Evolutionary conservation across 306 rosid genomes (phyloP).

Genomic region (Fragaria ananassa): DNA sequence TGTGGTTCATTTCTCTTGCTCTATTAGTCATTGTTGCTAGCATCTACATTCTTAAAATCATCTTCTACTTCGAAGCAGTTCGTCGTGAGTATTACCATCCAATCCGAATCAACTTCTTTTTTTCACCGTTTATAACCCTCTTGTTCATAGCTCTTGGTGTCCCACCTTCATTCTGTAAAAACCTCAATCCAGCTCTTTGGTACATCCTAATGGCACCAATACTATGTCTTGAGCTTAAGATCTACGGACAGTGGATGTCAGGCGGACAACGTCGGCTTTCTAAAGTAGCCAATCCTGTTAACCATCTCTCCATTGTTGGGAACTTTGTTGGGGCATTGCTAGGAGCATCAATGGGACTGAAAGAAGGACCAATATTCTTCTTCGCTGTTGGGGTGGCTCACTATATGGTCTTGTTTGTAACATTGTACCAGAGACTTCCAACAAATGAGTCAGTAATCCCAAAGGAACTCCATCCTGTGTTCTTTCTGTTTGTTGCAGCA

Average conservation of each 20-base stretch:
- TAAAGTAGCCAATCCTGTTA: conserved; percentile 83
- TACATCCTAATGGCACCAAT: conserved; percentile 77
- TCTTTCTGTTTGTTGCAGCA: conserved; percentile 88
- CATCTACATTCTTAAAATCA: conserved; percentile 52
- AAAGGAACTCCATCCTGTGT: conserved; percentile 87
- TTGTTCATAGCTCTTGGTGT: conserved; percentile 68
- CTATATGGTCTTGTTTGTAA: conserved; percentile 72
- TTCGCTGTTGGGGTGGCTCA: conserved; percentile 86
- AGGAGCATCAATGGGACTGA: conserved; percentile 86
- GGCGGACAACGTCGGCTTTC: conserved; percentile 86
- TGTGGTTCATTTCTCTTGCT: conserved; percentile 64
- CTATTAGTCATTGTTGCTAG: conserved; percentile 34
- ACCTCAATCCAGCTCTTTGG: conserved; percentile 59
- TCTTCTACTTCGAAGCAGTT: conserved; percentile 84
- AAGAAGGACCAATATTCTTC: conserved; percentile 87
- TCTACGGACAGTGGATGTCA: conserved; percentile 98
- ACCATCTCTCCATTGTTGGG: conserved; percentile 76
- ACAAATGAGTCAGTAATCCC: conserved; percentile 77
- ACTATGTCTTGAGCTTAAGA: conserved; percentile 70
- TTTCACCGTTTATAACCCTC: conserved; percentile 85
- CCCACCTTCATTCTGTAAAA: conserved; percentile 58
- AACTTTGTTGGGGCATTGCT: conserved; percentile 89
- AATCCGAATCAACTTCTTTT: conserved; percentile 81
- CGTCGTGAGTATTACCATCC: conserved; percentile 91
- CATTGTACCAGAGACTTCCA: conserved; percentile 86